These are phyloP conservation scores for Dryadomyces sulphureus DNA, from an alignment of 2,329 filamentous ascomycete species.

Conservation along the genomic window DNA sequence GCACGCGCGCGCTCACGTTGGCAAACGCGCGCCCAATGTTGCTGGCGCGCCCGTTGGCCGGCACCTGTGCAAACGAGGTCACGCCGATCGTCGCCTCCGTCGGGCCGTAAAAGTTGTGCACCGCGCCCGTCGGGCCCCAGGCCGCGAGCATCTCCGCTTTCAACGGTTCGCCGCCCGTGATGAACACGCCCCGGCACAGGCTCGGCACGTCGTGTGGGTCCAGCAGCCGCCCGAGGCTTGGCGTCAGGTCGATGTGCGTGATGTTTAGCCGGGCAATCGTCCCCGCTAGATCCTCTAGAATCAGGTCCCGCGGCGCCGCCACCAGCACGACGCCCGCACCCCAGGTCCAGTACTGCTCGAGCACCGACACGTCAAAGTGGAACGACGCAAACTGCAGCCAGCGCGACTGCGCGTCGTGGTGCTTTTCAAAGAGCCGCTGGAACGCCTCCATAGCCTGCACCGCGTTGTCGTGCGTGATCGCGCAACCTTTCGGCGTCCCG, in stretches of 20 bases:
- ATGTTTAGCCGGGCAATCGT: constrained; percentile 60
- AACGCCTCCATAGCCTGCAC: constrained; percentile 86
- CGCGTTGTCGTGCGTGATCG: constrained; percentile 76
- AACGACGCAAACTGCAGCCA: constrained; percentile 92
- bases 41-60: constrained; percentile 60
- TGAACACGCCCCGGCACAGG: constrained; percentile 73
- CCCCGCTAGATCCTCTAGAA: constrained; percentile 67
- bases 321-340: constrained; percentile 76
- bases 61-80: constrained; percentile 77
- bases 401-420: constrained; percentile 59
- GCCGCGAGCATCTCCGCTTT: constrained; percentile 78
- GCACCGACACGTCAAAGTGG: constrained; percentile 84
- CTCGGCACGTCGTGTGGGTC: constrained; percentile 69
- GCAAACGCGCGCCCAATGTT: constrained; percentile 81
- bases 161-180: constrained; percentile 78
- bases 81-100: constrained; percentile 89
- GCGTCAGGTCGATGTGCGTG: constrained; percentile 85
- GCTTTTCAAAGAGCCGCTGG: constrained; percentile 57
- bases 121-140: constrained; percentile 67
- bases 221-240: constrained; percentile 66
- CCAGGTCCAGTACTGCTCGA: constrained; percentile 96
- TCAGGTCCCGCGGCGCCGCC: constrained; percentile 66
- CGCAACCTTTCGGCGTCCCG: constrained; percentile 73
- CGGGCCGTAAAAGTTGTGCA: constrained; percentile 87
- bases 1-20: constrained; percentile 74